A percentile compares a stretch with the other conserved stretches of the same genome.
Conservation (phyloP, 768 basidiomycete species). For the Collybia sordida region DNA sequence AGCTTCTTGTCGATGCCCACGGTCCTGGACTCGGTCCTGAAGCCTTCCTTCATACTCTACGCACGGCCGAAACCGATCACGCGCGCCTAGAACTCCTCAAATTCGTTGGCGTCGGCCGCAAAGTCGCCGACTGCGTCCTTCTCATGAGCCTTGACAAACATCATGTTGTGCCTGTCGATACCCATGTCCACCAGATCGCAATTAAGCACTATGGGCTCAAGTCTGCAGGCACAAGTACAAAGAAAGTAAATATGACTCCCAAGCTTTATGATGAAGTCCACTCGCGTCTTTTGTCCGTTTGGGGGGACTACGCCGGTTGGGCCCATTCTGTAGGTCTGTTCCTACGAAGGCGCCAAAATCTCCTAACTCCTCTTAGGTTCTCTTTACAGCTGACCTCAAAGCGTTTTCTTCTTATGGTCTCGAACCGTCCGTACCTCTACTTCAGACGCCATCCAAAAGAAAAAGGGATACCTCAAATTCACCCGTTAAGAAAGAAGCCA, state of each 20-base stretch:
- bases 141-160: constrained; percentile 94
- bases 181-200: constrained; percentile 91
- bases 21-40: constrained; percentile 51
- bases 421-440: constrained; percentile 24
- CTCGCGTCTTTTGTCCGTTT: constrained; percentile 55
- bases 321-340: constrained; percentile 66
- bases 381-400: constrained; percentile 76
- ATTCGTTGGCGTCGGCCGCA: constrained; percentile 90
- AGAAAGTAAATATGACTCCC: constrained; percentile 67
- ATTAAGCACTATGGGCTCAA: constrained; percentile 73
- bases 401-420: constrained; percentile 63
- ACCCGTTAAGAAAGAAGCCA: background rate
- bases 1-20: constrained; percentile 68
- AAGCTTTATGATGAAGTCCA: constrained; percentile 76
- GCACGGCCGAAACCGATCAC: constrained; percentile 46
- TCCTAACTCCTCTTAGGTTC: constrained; percentile 42
- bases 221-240: constrained; percentile 26
- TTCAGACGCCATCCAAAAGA: constrained; percentile 29
- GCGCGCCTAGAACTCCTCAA: constrained; percentile 77
- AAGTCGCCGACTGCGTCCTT: constrained; percentile 94
- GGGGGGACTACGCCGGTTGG: constrained; percentile 92
- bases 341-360: background rate
- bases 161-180: constrained; percentile 87
- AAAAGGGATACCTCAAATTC: constrained; percentile 11
- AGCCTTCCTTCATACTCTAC: constrained; percentile 56